Evolutionary conservation across 2,329 filamentous ascomycete species (phyloP), one percentile per base, ranked within the genome.

Genomic region (Macrophomina tecta): DNA sequence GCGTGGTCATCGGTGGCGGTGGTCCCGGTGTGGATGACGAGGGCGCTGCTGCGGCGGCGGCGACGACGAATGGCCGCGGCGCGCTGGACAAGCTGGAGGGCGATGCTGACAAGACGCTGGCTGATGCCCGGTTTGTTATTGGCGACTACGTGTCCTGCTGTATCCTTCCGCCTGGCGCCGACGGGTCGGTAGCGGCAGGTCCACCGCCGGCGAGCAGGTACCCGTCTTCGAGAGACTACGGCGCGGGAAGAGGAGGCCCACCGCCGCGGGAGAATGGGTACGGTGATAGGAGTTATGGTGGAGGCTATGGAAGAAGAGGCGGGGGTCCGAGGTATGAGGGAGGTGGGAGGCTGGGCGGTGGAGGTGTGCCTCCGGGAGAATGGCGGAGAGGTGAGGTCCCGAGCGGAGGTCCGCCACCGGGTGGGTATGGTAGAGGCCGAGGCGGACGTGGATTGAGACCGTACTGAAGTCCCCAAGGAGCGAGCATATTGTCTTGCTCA

Each of bases 71-170:
- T 66, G 1, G 63, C 58, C 53, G 70, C 18, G 0, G 70, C 71
- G 67, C 65, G 23, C 72, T 81, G 46, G 81, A 81, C 32, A 75
- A 83, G 53, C 78, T 86, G 64, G 83, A 83, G 40, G 86, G 86
- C 5, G 89, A 92, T 34, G 85, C 87, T 11, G 84, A 89, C 34
- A 94, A 90, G 81, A 94, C 91, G 8, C 80, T 98, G 38, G 84
- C 84, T 45, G 92, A 96, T 64, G 89, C 87, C 40, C 87, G 90
- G 28, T 97, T 97, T 73, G 90, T 97, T 11, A 90, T 95, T 69
- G 94, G 94, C 0, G 94, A 98, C 78, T 97, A 91, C 75, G 85
- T 98, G 48, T 90, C 90, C 67, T 94, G 92, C 76, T 91, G 92
- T 5, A 89, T 97, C 68, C 82, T 94, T 66, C 89, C 92, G 49